Evolutionary conservation across 2,329 filamentous ascomycete genomes (phyloP).

Genomic region (Colletotrichum destructivum): DNA sequence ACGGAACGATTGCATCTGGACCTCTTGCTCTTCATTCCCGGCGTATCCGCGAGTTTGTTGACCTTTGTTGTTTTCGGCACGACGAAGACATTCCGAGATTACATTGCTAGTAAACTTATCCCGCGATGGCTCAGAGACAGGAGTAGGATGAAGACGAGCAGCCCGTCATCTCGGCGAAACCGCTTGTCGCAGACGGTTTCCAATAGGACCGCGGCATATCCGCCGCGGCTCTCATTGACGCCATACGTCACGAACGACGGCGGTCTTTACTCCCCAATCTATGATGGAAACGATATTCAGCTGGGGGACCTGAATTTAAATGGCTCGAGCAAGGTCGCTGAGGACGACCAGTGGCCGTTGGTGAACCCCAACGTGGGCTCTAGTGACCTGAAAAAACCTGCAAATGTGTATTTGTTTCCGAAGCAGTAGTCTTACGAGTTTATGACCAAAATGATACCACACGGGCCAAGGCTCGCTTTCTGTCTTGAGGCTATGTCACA

Average conservation of each 20-base stretch:
- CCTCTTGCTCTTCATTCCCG: conserved; percentile 47
- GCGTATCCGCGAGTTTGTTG: conserved; percentile 46
- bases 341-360: conserved; percentile 30
- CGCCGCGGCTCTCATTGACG: conserved; percentile 28
- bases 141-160: neutral
- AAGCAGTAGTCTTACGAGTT: conserved; percentile 37
- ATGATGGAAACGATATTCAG: conserved; percentile 15
- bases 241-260: conserved; percentile 18
- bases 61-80: conserved; percentile 48
- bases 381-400: conserved; percentile 15
- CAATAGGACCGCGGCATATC: conserved; percentile 2
- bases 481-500: too few species aligned
- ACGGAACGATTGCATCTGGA: conserved; percentile 41
- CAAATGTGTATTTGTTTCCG: conserved; percentile 33
- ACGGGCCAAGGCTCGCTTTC: conserved; percentile 6
- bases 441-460: conserved; percentile 40
- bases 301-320: conserved; percentile 25
- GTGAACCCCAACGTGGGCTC: neutral
- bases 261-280: conserved; percentile 16
- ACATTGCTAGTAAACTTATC: conserved; percentile 43
- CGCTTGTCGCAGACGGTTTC: conserved; percentile 11
- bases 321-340: conserved; percentile 13
- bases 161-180: neutral
- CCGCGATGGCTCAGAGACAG: conserved; percentile 33
- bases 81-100: conserved; percentile 46